Base-by-base conservation (phyloP, 768 basidiomycete genomes). In the Suillus americanus region DNA sequence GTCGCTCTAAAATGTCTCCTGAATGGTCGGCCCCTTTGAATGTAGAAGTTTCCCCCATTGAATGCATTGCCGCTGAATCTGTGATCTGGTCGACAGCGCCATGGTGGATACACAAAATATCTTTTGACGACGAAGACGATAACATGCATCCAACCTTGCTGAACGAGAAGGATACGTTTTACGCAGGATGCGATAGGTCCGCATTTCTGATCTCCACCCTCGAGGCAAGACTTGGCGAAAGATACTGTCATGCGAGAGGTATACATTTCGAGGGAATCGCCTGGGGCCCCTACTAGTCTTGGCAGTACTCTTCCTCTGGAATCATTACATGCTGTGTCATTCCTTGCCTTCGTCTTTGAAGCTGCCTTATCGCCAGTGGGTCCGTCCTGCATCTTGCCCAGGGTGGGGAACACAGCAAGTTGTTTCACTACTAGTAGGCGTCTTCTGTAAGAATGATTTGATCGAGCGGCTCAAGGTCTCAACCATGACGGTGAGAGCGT, bases 271-370 rank as follows among this genome's bases (percentile, higher is more conserved):
- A 67, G 41, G 10, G 35, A 6, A 62, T 74, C 74, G 53, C 69
- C 70, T 25, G 66, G 67, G 28, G 64, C 71, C 78, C 57, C 63
- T 68, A 45, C 71, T 75, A 63, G 68, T 73, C 70, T 74, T 76
- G 62, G 54, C 73, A 1, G 86, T 89, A 71, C 87, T 89, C 77
- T 84, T 86, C 62, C 83, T 85, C 91, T n/a, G 83, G 86, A 99
- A 98, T 97, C 97, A 99, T 68, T 95, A 90, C 96, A 99, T 99
- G 61, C 99, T 4, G 30, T 30, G 30, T 4, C 97, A 72, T 91
- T 94, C 75, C 88, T 87, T 5, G 12, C 95, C 75, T 95, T 92
- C 77, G 85, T 88, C 20, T 92, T 86, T 65, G 92, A 89, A 20
- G 88, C 91, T 2, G 84, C 83, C 78, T 89, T 79, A 45, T 81